Evolutionary conservation across 768 basidiomycete species (phyloP).

Genomic region (Auriscalpium vulgare): DNA sequence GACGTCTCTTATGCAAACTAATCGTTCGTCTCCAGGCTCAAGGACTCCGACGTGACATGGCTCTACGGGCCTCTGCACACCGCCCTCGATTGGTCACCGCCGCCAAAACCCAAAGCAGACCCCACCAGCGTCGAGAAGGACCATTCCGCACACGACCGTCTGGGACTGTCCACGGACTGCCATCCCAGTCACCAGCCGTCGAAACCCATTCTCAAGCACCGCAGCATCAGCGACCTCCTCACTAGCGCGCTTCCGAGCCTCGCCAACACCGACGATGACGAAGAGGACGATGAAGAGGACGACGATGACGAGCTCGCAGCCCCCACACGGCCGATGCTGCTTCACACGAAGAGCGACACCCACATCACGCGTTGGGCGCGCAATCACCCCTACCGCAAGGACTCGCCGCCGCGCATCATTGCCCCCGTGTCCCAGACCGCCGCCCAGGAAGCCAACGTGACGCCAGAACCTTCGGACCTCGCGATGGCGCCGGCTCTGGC

Average conservation of each 20-base stretch:
- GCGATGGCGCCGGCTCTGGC: constrained; percentile 5
- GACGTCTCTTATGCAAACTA: constrained; percentile 1
- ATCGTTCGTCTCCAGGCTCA: constrained; percentile 58
- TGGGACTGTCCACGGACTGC: constrained; percentile 36
- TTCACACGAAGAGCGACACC: constrained; percentile 86
- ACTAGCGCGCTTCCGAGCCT: constrained; percentile 60
- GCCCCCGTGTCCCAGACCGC: constrained; percentile 14
- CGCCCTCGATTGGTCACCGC: constrained; percentile 76
- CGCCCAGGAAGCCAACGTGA: constrained; percentile 6
- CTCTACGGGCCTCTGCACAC: constrained; percentile 96
- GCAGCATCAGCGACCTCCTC: constrained; percentile 86
- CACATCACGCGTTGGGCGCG: constrained; percentile 50
- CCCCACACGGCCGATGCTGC: constrained; percentile 45
- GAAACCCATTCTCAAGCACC: constrained; percentile 95
- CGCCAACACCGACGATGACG: constrained; percentile 51
- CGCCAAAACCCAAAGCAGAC: constrained; percentile 43
- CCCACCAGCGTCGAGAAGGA: constrained; percentile 31
- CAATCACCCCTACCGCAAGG: constrained; percentile 42
- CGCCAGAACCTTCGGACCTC: constrained; percentile 12
- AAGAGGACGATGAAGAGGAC: constrained; percentile 12
- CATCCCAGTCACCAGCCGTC: constrained; percentile 21
- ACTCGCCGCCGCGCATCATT: constrained; percentile 63
- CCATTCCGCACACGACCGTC: constrained; percentile 38
- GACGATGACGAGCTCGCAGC: constrained; percentile 1
- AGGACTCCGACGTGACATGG: constrained; percentile 99